Evolutionary conservation across 1,284 basidiomycete genomes (phyloP), one percentile per base, ranked within the genome.

Genomic region (Marasmius fiardii): DNA sequence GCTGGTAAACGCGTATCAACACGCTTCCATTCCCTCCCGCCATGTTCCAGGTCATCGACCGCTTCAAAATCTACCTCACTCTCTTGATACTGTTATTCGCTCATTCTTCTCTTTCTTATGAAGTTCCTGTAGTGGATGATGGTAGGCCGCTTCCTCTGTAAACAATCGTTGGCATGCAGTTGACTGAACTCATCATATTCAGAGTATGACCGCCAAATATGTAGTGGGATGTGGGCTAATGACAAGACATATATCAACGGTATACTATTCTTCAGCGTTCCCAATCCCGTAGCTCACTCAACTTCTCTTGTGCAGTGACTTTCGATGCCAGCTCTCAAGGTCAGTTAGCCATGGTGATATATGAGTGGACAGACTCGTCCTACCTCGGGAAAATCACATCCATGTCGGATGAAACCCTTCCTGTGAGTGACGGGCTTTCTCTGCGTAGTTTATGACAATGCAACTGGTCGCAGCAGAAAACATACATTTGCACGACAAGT

Each of bases 171-270:
- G 52, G 56, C 55, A 62, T 52, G 58, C 52, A 59, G 24, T 26
- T 18, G 39, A 53, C 45, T 48, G 52, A n/a, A n/a, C n/a, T n/a
- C n/a, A n/a, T 58, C 43, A 57, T 48, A 43, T 51, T 34, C 60
- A 77, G 92, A 95, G 67, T 87, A 85, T 72, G 81, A 83, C 47
- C 81, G 90, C 51, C 95, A 98, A 78, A 88, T 90, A 68, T 99
- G 95, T 75, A 93, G 89, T 59, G 95, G 95, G 54, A 97, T 99
- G 93, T 96, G 91, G 82, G 91, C 85, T 24, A 84, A 84, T 53
- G 71, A 81, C 53, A 78, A 85, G 37, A 90, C 95, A 23, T 89
- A 82, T 71, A 94, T 98, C 61, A 92, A 96, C 70, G 86, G 93
- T 95, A 68, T 62, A 43, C 57, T 18, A 53, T 50, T 12, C 35